phyloP scores from a whole-genome alignment of 2,329 filamentous ascomycete species.

The Elsinoe necatrix region DNA sequence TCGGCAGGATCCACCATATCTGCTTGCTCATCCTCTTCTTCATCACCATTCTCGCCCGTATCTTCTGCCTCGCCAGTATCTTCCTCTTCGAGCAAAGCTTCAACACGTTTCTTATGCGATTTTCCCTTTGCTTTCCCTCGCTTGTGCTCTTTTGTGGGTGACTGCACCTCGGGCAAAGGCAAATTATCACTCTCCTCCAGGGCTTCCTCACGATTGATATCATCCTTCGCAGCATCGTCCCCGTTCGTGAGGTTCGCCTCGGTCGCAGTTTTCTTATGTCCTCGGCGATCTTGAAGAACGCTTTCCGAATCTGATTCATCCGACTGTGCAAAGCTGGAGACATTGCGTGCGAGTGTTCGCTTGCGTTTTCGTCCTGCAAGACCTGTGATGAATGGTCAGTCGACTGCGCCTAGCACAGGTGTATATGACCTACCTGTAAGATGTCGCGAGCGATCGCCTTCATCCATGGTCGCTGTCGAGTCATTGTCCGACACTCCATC shows the following conservation, averaged over 20 bases:
- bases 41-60: slow-evolving; percentile 37
- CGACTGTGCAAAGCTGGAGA: slow-evolving; percentile 31
- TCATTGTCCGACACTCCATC: slow-evolving; percentile 48
- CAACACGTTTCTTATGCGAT: slow-evolving; percentile 9
- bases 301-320: slow-evolving; percentile 30
- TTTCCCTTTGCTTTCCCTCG: slow-evolving; percentile 15
- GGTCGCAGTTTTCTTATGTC: slow-evolving; percentile 17
- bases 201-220: slow-evolving; percentile 23
- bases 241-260: slow-evolving; percentile 28
- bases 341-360: slow-evolving; percentile 30
- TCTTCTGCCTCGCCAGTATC: slow-evolving; percentile 31
- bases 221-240: slow-evolving; percentile 13
- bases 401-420: background rate
- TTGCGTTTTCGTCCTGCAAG: slow-evolving; percentile 37
- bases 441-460: slow-evolving; percentile 61
- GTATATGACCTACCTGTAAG: slow-evolving; percentile 2
- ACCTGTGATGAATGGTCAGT: slow-evolving; percentile 9
- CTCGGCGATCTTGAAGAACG: slow-evolving; percentile 19
- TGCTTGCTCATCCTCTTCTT: slow-evolving; percentile 25
- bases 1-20: slow-evolving; percentile 29
- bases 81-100: slow-evolving; percentile 3
- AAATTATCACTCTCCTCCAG: slow-evolving; percentile 5
- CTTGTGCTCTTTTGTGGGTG: slow-evolving; percentile 26
- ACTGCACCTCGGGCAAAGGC: background rate
- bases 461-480: slow-evolving; percentile 88